Conservation (phyloP, 176 grass and related monocot species). For the Saccharum officinarum region DNA sequence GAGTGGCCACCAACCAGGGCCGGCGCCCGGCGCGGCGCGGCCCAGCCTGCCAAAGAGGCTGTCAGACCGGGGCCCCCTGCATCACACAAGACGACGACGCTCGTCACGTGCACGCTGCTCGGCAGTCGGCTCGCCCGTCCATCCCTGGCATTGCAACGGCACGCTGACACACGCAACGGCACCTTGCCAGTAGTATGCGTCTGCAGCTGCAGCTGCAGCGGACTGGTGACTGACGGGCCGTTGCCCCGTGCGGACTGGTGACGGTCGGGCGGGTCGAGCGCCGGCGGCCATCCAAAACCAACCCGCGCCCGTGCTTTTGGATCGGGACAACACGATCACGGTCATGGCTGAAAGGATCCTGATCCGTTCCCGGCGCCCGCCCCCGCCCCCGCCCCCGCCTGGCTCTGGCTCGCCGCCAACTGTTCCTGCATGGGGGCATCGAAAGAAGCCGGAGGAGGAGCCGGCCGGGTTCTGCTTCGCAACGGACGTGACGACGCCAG, state of each 20-base stretch:
- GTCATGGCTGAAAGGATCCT: not conserved
- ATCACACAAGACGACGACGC: not conserved
- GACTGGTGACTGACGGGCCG: no score
- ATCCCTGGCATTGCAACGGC: not conserved
- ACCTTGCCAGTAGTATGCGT: not conserved
- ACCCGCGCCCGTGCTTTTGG: no score
- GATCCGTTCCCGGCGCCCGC: not conserved
- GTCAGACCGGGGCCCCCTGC: not conserved
- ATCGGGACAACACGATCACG: no score
- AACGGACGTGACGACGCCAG: not conserved
- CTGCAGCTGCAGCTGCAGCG: no score
- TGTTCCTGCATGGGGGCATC: no score
- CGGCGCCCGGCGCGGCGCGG: no score
- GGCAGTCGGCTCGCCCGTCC: no score
- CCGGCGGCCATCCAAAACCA: no score
- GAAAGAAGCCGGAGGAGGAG: no score
- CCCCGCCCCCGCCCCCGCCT: no score
- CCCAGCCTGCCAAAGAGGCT: not conserved
- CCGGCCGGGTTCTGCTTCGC: not conserved
- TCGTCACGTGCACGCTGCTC: not conserved
- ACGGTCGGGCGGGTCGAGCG: not conserved
- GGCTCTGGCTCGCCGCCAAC: not conserved
- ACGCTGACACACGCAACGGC: not conserved
- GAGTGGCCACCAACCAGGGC: not conserved
- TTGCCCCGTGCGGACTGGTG: not conserved